A percentile compares a stretch with the other conserved stretches of the same genome.
Conservation (phyloP, 139 green algal genomes). For the Tetradesmus lagerheimii region DNA sequence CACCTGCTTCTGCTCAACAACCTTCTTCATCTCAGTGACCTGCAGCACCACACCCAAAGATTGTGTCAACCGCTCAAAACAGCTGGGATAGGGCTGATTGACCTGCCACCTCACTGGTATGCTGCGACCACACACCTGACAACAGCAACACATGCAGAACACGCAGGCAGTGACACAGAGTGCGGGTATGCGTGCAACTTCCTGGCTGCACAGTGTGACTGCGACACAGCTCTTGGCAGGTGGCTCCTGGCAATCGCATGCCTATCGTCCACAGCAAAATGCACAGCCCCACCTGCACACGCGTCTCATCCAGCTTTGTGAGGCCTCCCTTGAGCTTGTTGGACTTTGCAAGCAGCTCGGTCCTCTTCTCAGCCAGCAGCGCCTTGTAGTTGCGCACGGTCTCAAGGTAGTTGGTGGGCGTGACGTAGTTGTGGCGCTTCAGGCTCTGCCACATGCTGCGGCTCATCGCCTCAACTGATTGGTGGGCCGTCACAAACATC, state of each 20-base stretch:
- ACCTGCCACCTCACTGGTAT: background rate
- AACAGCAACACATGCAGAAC: too few species aligned
- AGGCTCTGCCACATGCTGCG: constrained; percentile 64
- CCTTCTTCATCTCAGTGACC: constrained; percentile 82
- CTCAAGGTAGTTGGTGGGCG: constrained; percentile 94
- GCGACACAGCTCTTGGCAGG: background rate
- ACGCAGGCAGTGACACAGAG: too few species aligned
- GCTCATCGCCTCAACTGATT: constrained; percentile 61
- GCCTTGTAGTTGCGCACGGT: constrained; percentile 87
- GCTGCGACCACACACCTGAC: background rate
- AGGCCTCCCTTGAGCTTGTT: constrained; percentile 86
- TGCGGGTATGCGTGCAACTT: background rate
- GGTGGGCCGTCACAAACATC: constrained; percentile 92
- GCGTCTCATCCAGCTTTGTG: constrained; percentile 87
- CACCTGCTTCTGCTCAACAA: constrained; percentile 87
- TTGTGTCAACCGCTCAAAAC: background rate
- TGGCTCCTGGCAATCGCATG: background rate
- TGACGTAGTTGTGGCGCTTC: constrained; percentile 90
- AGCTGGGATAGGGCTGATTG: background rate
- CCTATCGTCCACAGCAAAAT: background rate
- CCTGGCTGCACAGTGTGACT: background rate
- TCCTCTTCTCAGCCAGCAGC: constrained; percentile 74
- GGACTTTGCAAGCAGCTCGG: constrained; percentile 70
- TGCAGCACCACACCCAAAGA: constrained; percentile 8
- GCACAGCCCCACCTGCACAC: constrained; percentile 68